These are phyloP conservation scores for Lanmaoa pseudosensibilis DNA, from an alignment of 768 basidiomycete species.

Conservation along the genomic window DNA sequence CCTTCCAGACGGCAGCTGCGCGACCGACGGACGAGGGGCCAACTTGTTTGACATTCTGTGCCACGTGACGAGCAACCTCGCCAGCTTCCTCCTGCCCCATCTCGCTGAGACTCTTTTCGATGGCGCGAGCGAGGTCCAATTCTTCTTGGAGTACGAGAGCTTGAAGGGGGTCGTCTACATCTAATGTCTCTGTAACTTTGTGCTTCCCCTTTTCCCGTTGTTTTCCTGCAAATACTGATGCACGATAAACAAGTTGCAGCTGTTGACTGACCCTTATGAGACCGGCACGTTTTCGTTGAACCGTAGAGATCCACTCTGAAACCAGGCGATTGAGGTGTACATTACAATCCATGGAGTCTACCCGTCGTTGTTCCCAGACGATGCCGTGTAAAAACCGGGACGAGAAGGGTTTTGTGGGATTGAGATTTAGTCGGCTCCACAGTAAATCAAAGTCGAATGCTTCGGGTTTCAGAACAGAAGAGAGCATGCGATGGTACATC, in stretches of 20 bases:
- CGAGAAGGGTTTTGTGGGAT: conserved; percentile 50
- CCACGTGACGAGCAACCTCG: conserved; percentile 6
- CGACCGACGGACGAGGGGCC: conserved; percentile 3
- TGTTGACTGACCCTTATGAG: conserved; percentile 35
- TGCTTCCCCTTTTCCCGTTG: neutral
- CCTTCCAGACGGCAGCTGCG: conserved; percentile 8
- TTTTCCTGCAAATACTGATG: conserved; percentile 6
- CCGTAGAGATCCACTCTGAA: conserved; percentile 32
- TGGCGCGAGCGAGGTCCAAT: conserved; percentile 44
- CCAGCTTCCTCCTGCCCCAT: conserved; percentile 4
- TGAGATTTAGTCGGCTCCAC: conserved; percentile 49
- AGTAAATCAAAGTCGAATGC: conserved; percentile 52
- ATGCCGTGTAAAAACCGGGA: conserved; percentile 42
- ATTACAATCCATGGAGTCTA: conserved; percentile 17
- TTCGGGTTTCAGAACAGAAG: conserved; percentile 44
- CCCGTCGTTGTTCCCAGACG: conserved; percentile 17
- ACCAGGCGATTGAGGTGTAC: conserved; percentile 35
- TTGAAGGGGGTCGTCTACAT: conserved; percentile 14
- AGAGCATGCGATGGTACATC: conserved; percentile 71
- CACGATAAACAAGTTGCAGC: conserved; percentile 44
- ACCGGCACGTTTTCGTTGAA: conserved; percentile 22
- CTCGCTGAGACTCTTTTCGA: conserved; percentile 46
- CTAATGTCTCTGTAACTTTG: neutral
- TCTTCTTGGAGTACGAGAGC: conserved; percentile 37
- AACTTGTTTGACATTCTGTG: conserved; percentile 6